Evolutionary conservation across 2,329 filamentous ascomycete species (phyloP), one percentile per base, ranked within the genome.

Genomic region (Tolypocladium paradoxum): DNA sequence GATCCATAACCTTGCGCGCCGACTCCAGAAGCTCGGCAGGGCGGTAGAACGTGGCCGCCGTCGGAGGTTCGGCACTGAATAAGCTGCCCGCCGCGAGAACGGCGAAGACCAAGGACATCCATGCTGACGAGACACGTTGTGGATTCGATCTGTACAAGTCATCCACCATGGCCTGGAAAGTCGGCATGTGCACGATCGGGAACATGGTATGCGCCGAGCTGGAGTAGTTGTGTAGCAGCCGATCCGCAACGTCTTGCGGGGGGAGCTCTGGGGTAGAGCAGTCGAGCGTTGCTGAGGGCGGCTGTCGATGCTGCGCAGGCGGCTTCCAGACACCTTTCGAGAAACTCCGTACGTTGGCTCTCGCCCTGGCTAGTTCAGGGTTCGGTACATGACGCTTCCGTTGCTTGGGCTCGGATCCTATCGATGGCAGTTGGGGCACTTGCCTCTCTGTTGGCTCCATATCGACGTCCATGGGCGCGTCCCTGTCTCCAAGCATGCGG

Each of bases 161-260:
- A 53, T 95, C 88, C 56, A 92, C 87, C 50, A 87, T 81, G 48
- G 80, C 76, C 61, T 85, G 77, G 62, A 97, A 95, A 0, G 81
- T 87, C 2, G 89, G 88, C 87, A 91, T 95, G 67, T 97, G 89
- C 11, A 97, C 64, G 45, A 96, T 83, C 0, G 93, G 93, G 60
- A 91, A 85, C 67, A 88, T 85, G 34, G 83, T 79, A 65, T 97
- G 92, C 27, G 89, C 76, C 7, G 85, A 86, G 38, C 79, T 76
- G 61, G 88, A 86, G 68, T 95, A 99, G 37, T 85, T 79, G 35
- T 81, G 77, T 34, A 96, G 70, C 2, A 96, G 75, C 58, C 81
- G 81, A 57, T 95, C 89, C 31, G 84, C 83, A 24, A 83, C 69
- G 31, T 82, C 73, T 58, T 84, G 85, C 1, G 85, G 75, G 0